A percentile compares a stretch with the other conserved stretches of the same genome.
phyloP scores from a whole-genome alignment of 306 rosid genomes.

The Corylus heterophylla region DNA sequence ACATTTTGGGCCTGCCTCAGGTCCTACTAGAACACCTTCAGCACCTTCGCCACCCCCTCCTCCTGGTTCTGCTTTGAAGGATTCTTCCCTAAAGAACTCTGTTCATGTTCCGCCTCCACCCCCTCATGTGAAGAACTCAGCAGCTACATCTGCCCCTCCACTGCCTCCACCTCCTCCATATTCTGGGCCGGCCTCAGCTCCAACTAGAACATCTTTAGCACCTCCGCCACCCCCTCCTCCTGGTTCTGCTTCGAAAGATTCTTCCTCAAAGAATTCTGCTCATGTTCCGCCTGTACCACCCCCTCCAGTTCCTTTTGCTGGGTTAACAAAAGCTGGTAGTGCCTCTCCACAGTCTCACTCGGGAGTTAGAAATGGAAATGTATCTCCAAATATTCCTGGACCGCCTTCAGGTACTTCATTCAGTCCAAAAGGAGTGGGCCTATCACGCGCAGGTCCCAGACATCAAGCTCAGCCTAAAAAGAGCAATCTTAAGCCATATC shows the following conservation, averaged over 20 bases:
- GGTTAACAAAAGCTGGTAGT: constrained; percentile 43
- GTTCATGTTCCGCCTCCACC: constrained; percentile 68
- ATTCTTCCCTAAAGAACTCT: constrained; percentile 25
- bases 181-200: constrained; percentile 30
- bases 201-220: constrained; percentile 33
- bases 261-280: constrained; percentile 27
- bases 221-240: constrained; percentile 75
- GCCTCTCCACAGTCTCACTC: constrained; percentile 28
- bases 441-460: constrained; percentile 51
- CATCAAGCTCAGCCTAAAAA: constrained; percentile 55
- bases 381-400: constrained; percentile 63
- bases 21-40: constrained; percentile 35
- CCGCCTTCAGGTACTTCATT: constrained; percentile 68
- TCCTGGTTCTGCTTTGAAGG: constrained; percentile 37
- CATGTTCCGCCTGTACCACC: constrained; percentile 43
- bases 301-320: constrained; percentile 45
- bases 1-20: constrained; percentile 23
- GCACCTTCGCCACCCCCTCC: constrained; percentile 70
- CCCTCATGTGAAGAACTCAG: constrained; percentile 33
- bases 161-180: constrained; percentile 62
- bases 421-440: constrained; percentile 67
- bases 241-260: constrained; percentile 30
- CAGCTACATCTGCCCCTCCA: constrained; percentile 35
- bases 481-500: constrained; percentile 88
- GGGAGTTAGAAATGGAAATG: constrained; percentile 40